A percentile compares a stretch with the other conserved stretches of the same genome.
These are phyloP conservation scores for Aspergillus avenaceus DNA, from an alignment of 495 filamentous ascomycete species.

Conservation along the genomic window DNA sequence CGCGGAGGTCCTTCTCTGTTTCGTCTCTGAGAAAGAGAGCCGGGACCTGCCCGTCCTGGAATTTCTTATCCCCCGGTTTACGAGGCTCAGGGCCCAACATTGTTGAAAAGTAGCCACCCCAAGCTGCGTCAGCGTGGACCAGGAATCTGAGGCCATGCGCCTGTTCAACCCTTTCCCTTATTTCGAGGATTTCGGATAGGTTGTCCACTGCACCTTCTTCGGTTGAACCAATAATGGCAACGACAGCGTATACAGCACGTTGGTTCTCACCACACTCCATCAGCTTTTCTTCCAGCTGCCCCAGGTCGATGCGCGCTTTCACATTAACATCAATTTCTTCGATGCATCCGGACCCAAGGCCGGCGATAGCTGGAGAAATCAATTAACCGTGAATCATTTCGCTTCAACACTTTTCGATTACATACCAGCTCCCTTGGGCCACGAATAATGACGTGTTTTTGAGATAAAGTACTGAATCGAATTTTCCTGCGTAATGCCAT, in stretches of 20 bases:
- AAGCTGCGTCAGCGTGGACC: slow-evolving; percentile 43
- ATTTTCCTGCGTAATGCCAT: slow-evolving; percentile 19
- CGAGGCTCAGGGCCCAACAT: no score
- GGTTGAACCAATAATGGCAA: slow-evolving; percentile 25
- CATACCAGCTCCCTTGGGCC: slow-evolving; percentile 41
- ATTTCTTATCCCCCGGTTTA: no score
- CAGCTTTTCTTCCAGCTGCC: slow-evolving; percentile 24
- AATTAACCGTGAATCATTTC: no score
- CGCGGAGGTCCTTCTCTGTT: slow-evolving; percentile 29
- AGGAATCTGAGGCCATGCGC: slow-evolving; percentile 33
- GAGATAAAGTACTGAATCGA: slow-evolving; percentile 25
- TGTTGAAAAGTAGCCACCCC: slow-evolving; percentile 47
- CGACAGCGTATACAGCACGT: slow-evolving; percentile 24
- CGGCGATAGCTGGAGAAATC: slow-evolving; percentile 29
- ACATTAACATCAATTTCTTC: slow-evolving; percentile 33
- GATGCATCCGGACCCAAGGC: slow-evolving; percentile 37
- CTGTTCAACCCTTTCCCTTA: slow-evolving; percentile 33
- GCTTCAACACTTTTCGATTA: background rate
- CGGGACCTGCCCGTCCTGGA: slow-evolving; percentile 17
- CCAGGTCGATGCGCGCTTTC: slow-evolving; percentile 28
- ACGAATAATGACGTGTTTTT: slow-evolving; percentile 41
- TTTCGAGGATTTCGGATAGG: slow-evolving; percentile 26
- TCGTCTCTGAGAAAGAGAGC: slow-evolving; percentile 23
- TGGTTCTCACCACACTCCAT: slow-evolving; percentile 22
- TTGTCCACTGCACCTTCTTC: slow-evolving; percentile 38